Evolutionary conservation across 352 stramenopile species (phyloP).

Genomic region (Pythium periplocum): DNA sequence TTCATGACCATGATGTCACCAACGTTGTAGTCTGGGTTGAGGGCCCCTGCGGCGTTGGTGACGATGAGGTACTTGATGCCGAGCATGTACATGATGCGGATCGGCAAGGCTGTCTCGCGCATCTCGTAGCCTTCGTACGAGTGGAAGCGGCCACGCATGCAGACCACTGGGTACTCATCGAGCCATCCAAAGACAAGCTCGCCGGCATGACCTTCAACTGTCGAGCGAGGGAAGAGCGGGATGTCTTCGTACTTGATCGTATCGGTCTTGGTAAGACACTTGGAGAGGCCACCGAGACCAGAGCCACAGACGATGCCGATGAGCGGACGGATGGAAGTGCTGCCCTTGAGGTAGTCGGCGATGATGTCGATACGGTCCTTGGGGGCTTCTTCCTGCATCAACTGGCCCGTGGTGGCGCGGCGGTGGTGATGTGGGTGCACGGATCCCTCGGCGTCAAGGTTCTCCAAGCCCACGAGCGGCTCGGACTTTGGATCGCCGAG

Average conservation of each 20-base stretch:
- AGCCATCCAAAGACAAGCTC: constrained; percentile 95
- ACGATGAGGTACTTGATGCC: constrained; percentile 94
- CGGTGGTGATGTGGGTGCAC: constrained; percentile 8
- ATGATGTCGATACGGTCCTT: constrained; percentile 81
- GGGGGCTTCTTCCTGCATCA: constrained; percentile 53
- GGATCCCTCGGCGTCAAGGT: too few species aligned
- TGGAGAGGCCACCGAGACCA: constrained; percentile 89
- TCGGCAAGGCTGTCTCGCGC: constrained; percentile 91
- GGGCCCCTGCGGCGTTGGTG: constrained; percentile 94
- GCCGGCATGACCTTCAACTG: constrained; percentile 91
- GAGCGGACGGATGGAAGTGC: constrained; percentile 43
- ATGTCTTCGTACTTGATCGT: constrained; percentile 93
- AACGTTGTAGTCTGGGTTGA: constrained; percentile 93
- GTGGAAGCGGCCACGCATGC: constrained; percentile 96
- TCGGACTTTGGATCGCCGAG: constrained; percentile 10
- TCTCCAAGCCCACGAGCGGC: too few species aligned
- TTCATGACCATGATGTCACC: constrained; percentile 96
- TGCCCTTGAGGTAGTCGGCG: constrained; percentile 56
- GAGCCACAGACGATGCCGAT: constrained; percentile 93
- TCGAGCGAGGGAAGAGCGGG: constrained; percentile 90
- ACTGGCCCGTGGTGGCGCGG: constrained; percentile 51
- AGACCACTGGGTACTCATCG: constrained; percentile 82
- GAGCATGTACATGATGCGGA: constrained; percentile 94
- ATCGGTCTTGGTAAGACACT: constrained; percentile 84
- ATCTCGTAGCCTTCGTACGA: constrained; percentile 96